Percentiles rank a stretch among this genome's conserved stretches.
Conservation (phyloP, 192 early-diverging fungal genomes). For the Glomus cerebriforme region DNA sequence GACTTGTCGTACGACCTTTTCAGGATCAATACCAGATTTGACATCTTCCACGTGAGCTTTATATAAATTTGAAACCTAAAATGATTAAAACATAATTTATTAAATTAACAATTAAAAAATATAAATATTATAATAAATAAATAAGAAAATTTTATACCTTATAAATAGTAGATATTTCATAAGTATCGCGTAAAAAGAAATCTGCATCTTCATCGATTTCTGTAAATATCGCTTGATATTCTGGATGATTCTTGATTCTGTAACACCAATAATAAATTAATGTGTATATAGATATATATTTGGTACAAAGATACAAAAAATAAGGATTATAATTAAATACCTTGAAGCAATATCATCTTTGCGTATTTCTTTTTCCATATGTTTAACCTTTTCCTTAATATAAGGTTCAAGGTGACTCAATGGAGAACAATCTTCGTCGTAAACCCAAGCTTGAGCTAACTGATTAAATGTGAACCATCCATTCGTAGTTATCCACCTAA, state of each 20-base stretch:
- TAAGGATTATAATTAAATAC: neutral
- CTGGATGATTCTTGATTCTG: constrained; percentile 30
- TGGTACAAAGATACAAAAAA: neutral
- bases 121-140: neutral
- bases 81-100: too few relatives aligned
- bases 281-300: neutral
- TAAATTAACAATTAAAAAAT: constrained; percentile 4
- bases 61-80: constrained; percentile 29
- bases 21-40: constrained; percentile 23
- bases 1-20: constrained; percentile 26
- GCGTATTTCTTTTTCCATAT: constrained; percentile 32
- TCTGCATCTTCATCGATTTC: constrained; percentile 31
- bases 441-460: constrained; percentile 32
- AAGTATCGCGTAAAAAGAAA: constrained; percentile 29
- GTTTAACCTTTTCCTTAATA: constrained; percentile 27
- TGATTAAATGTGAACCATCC: constrained; percentile 33
- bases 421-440: constrained; percentile 17
- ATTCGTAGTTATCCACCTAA: constrained; percentile 30
- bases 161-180: constrained; percentile 31
- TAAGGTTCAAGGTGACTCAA: constrained; percentile 28
- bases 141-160: constrained; percentile 14
- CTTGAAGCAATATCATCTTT: constrained; percentile 30
- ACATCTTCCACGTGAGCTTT: constrained; percentile 33
- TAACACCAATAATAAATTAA: neutral
- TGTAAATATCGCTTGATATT: constrained; percentile 27